A percentile compares a stretch with the other conserved stretches of the same genome.
These are phyloP conservation scores for Cardamine occulta DNA, from an alignment of 345 rosid species.

Conservation along the genomic window DNA sequence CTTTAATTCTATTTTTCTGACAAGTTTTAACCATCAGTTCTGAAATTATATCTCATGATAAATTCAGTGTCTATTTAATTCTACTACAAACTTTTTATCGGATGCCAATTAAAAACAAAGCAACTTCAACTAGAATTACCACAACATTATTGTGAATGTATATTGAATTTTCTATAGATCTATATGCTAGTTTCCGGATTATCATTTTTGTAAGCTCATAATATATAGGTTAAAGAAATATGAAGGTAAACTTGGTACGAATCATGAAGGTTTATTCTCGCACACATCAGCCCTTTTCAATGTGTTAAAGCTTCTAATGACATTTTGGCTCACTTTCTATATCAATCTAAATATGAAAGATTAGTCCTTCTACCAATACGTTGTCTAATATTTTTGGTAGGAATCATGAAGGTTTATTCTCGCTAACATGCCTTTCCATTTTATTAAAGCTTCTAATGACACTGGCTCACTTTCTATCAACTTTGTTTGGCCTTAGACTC, in stretches of 20 bases:
- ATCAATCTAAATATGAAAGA: slow-evolving; percentile 24
- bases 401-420: slow-evolving; percentile 43
- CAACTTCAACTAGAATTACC: slow-evolving; percentile 8
- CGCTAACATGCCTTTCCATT: slow-evolving; percentile 26
- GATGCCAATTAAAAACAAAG: neutral
- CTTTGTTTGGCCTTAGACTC: slow-evolving; percentile 30
- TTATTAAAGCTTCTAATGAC: slow-evolving; percentile 33
- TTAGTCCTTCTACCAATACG: slow-evolving; percentile 16
- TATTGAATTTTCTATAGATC: neutral
- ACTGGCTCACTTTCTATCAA: slow-evolving; percentile 31
- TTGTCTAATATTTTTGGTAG: slow-evolving; percentile 10
- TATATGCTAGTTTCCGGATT: neutral
- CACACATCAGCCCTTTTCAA: slow-evolving; percentile 12
- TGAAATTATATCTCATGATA: neutral
- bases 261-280: slow-evolving; percentile 39
- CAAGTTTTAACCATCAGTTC: neutral
- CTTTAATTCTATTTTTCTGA: neutral
- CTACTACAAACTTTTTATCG: neutral
- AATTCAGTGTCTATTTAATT: neutral
- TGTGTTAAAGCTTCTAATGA: slow-evolving; percentile 23
- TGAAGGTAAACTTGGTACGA: slow-evolving; percentile 23
- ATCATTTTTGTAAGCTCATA: slow-evolving; percentile 1
- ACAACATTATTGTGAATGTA: neutral
- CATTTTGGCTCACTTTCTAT: slow-evolving; percentile 21
- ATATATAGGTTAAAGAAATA: neutral